Percentiles rank a stretch among this genome's conserved stretches.
Conservation (phyloP, 2,329 filamentous ascomycete species). For the Diaporthe ilicicola region DNA sequence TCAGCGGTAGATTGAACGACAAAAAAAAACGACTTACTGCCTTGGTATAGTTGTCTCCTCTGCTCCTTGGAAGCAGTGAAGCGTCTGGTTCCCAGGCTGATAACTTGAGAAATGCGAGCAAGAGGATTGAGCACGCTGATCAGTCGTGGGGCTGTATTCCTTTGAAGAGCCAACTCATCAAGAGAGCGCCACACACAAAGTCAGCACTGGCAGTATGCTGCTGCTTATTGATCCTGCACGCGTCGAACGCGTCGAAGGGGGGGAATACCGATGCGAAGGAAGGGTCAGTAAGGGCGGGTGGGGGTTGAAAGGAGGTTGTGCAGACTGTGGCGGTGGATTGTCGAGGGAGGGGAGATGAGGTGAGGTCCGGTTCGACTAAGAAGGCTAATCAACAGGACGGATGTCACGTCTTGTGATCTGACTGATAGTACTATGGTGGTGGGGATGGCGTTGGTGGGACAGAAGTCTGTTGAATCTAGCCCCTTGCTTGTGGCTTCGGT, state of each 20-base stretch:
- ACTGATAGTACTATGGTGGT: background rate
- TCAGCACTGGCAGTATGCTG: constrained; percentile 18
- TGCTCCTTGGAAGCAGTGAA: background rate
- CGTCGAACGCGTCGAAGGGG: background rate
- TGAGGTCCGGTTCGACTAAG: background rate
- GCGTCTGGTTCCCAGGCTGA: background rate
- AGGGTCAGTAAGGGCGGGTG: background rate
- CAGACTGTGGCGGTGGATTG: background rate
- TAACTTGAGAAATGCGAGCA: constrained; percentile 3
- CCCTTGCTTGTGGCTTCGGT: background rate
- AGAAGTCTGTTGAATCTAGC: background rate
- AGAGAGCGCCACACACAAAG: constrained; percentile 15
- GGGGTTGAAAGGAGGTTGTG: constrained; percentile 4
- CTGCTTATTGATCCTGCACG: constrained; percentile 26
- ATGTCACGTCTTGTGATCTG: background rate
- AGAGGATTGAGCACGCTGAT: constrained; percentile 1
- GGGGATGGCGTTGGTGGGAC: background rate
- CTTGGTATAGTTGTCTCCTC: background rate
- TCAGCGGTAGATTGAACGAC: background rate
- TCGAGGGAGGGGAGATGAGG: background rate
- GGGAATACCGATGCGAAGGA: background rate
- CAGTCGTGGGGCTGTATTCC: constrained; percentile 16
- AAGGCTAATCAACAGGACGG: constrained; percentile 1
- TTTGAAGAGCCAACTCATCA: constrained; percentile 11
- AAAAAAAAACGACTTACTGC: background rate